A percentile compares a stretch with the other conserved stretches of the same genome.
Conservation (phyloP, 78 protist species). For the Dictyostelium discoideum region DNA sequence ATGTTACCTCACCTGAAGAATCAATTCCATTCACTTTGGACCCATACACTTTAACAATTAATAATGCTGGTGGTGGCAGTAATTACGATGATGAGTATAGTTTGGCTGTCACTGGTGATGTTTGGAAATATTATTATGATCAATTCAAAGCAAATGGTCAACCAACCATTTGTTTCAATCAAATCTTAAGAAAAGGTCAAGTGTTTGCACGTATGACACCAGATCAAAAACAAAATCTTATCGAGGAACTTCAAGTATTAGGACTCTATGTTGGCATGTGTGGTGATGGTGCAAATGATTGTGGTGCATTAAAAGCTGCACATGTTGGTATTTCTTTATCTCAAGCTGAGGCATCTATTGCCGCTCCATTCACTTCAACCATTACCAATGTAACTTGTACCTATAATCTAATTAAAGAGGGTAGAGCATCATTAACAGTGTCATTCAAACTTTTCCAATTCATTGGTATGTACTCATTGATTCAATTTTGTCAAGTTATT, state of each 20-base stretch:
- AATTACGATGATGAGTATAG: not conserved
- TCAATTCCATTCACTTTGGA: slow-evolving; percentile 35
- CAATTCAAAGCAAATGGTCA: slow-evolving; percentile 1
- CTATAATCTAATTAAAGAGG: slow-evolving; percentile 85
- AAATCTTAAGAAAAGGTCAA: slow-evolving; percentile 33
- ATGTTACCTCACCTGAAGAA: not conserved
- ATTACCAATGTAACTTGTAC: slow-evolving; percentile 47
- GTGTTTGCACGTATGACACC: slow-evolving; percentile 94
- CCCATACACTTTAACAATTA: not conserved
- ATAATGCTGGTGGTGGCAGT: not conserved
- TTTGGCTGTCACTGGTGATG: slow-evolving; percentile 63
- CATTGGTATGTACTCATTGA: slow-evolving; percentile 97
- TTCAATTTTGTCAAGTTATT: slow-evolving; percentile 90
- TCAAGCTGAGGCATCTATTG: slow-evolving; percentile 97
- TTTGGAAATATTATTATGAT: slow-evolving; percentile 49
- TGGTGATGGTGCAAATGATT: slow-evolving; percentile 99
- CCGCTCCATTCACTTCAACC: slow-evolving; percentile 94
- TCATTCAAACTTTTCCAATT: slow-evolving; percentile 96
- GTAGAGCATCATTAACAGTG: slow-evolving; percentile 96
- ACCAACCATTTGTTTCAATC: slow-evolving; percentile 35
- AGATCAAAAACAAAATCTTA: slow-evolving; percentile 86
- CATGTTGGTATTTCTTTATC: slow-evolving; percentile 96
- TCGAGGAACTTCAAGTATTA: slow-evolving; percentile 48
- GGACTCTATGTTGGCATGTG: slow-evolving; percentile 96
- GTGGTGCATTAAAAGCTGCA: slow-evolving; percentile 99